Evolutionary conservation across 2,329 filamentous ascomycete genomes (phyloP), one percentile per base, ranked within the genome.

Genomic region (Trichoderma harzianum): DNA sequence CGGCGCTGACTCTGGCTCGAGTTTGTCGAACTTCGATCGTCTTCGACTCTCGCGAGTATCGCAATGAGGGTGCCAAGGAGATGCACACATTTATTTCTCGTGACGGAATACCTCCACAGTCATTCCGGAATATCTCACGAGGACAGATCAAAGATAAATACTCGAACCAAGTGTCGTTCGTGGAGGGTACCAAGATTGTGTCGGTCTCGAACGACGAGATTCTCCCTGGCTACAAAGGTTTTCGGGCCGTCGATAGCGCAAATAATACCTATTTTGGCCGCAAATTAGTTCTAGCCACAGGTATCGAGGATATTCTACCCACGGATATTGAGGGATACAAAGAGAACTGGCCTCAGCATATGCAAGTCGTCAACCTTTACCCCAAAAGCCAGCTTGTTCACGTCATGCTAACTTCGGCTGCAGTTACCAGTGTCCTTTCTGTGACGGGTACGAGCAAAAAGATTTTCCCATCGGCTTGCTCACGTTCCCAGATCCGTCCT

Each of bases 381-480:
- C 61, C 10, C 21, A 51, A 21, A 12, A 24, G n/a, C 32, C 32
- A 30, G 12, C 5, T 16, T 18, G 7, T 26, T 51, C 3, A 30
- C 16, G 24, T 36, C 4, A 10, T 53, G 39, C 43, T 66, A 32
- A 66, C 14, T 21, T 16, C 24, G 26, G 6, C 6, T 24, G 14
- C 30, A 73, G 72, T 26, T 90, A 43, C 16, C 39, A 90, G 75
- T 90, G 88, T 74, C 82, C 90, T 1, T 89, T 86, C 75, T 90
- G 88, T 77, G 84, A 90, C 73, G 88, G 88, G 5, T 90, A 83
- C 76, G 88, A 91, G 73, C 86, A 90, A 65, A 86, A 85, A 2
- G 77, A 78, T 3, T 75, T 79, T 0, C 84, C 84, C 0, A 82
- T 82, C 0, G 86, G 86, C 1, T 76, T 89, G 5, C 80, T 89